These are phyloP conservation scores for Boletus subcaerulescens DNA, from an alignment of 768 basidiomycete genomes.

Conservation along the genomic window DNA sequence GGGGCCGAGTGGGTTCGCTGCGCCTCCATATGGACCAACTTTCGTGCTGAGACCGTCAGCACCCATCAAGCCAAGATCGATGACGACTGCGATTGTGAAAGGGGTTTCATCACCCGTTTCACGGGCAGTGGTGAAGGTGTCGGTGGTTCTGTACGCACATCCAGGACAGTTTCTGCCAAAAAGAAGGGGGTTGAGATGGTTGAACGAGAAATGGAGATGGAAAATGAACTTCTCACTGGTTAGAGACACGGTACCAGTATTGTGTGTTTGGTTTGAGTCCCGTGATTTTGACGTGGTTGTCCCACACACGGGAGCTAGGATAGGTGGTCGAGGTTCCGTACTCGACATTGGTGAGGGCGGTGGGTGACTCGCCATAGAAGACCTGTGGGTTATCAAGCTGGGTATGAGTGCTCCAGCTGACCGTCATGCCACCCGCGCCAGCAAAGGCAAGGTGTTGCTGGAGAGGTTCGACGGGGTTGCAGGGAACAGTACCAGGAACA, in stretches of 20 bases:
- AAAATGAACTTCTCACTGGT: conserved; percentile 18
- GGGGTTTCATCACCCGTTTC: conserved; percentile 16
- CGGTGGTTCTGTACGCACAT: conserved; percentile 23
- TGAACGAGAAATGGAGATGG: not conserved
- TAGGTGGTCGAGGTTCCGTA: conserved; percentile 23
- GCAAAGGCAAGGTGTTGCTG: conserved; percentile 27
- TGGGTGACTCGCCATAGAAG: conserved; percentile 23
- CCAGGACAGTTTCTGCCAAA: conserved; percentile 23
- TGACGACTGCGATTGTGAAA: conserved; percentile 25
- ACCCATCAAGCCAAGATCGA: conserved; percentile 29
- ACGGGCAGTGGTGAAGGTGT: conserved; percentile 26
- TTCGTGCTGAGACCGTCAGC: conserved; percentile 28
- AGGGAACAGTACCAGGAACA: conserved; percentile 26
- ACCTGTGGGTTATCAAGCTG: conserved; percentile 24
- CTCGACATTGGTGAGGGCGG: conserved; percentile 17
- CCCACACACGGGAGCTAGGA: conserved; percentile 24
- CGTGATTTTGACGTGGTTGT: conserved; percentile 29
- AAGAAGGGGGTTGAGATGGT: not conserved
- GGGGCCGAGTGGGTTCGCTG: conserved; percentile 23
- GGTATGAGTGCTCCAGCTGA: conserved; percentile 24
- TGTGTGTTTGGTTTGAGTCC: conserved; percentile 22
- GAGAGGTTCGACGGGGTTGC: conserved; percentile 28
- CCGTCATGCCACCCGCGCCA: conserved; percentile 24
- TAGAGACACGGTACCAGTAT: conserved; percentile 28
- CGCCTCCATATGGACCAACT: conserved; percentile 23